phyloP scores from a whole-genome alignment of 106 monocot genomes.

The Chionographis japonica region DNA sequence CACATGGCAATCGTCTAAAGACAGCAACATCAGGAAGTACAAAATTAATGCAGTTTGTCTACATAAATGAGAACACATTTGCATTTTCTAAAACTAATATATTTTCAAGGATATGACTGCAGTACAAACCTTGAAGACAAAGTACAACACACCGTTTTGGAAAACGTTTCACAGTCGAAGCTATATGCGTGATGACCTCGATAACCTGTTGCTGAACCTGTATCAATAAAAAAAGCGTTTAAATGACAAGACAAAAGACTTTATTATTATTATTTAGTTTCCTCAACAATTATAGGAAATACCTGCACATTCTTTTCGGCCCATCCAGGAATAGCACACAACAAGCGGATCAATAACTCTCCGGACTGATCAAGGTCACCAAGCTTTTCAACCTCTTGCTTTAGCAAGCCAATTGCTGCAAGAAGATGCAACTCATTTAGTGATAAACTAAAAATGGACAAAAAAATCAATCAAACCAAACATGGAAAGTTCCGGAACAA shows the following conservation, averaged over 20 bases:
- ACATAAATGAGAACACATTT: no score
- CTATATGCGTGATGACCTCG: conserved; percentile 79
- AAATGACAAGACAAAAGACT: conserved; percentile 1
- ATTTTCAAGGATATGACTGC: no score
- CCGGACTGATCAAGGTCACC: conserved; percentile 65
- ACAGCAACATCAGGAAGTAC: no score
- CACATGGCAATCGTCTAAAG: no score
- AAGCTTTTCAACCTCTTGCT: conserved; percentile 75
- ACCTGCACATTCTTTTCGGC: conserved; percentile 98
- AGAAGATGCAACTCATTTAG: neutral
- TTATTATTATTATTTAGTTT: neutral
- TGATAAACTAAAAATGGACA: neutral
- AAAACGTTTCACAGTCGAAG: conserved; percentile 78
- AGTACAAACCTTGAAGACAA: conserved; percentile 63
- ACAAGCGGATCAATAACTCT: conserved; percentile 79
- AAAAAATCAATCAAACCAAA: neutral
- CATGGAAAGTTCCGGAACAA: neutral
- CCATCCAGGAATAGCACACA: conserved; percentile 98
- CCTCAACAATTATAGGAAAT: conserved; percentile 3
- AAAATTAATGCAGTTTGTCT: no score
- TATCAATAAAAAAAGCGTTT: conserved; percentile 4
- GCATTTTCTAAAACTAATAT: no score
- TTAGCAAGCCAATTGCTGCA: conserved; percentile 77
- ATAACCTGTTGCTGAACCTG: conserved; percentile 97
- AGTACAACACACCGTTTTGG: conserved; percentile 89